Evolutionary conservation across 108 stramenopile genomes (phyloP).

Genomic region (Stephanodiscus minutulus): DNA sequence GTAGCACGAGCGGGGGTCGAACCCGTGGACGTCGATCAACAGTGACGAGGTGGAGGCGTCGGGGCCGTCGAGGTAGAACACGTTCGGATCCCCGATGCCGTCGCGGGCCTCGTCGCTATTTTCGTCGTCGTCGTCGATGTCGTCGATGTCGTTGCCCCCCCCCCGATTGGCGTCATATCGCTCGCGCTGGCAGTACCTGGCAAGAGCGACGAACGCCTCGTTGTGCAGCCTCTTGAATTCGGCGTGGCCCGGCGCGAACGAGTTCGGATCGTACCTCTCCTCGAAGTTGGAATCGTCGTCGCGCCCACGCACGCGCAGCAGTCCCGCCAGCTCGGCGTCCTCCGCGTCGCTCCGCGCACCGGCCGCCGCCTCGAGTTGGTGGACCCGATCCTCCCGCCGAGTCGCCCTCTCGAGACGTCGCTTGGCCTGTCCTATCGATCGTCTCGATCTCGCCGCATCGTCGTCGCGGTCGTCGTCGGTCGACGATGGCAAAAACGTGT

Average conservation of each 20-base stretch:
- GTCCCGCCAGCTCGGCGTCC: slow-evolving; percentile 41
- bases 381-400: slow-evolving; percentile 17
- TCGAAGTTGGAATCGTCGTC: slow-evolving; percentile 32
- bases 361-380: neutral
- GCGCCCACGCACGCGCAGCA: slow-evolving; percentile 2
- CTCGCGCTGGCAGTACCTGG: slow-evolving; percentile 38
- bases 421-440: slow-evolving; percentile 13
- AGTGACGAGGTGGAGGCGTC: slow-evolving; percentile 40
- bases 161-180: neutral
- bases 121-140: neutral
- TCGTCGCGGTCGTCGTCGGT: too few relatives aligned
- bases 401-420: slow-evolving; percentile 12
- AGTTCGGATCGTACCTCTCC: slow-evolving; percentile 48
- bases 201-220: slow-evolving; percentile 40
- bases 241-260: slow-evolving; percentile 42
- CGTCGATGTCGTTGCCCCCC: neutral
- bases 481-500: neutral
- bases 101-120: neutral
- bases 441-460: slow-evolving; percentile 10
- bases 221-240: slow-evolving; percentile 55
- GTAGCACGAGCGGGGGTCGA: slow-evolving; percentile 36
- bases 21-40: slow-evolving; percentile 21
- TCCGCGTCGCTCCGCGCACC: slow-evolving; percentile 27
- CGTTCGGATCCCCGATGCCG: slow-evolving; percentile 20
- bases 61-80: slow-evolving; percentile 58